phyloP scores from a whole-genome alignment of 1,284 basidiomycete genomes.

The Microbotryum silenes-acaulis region DNA sequence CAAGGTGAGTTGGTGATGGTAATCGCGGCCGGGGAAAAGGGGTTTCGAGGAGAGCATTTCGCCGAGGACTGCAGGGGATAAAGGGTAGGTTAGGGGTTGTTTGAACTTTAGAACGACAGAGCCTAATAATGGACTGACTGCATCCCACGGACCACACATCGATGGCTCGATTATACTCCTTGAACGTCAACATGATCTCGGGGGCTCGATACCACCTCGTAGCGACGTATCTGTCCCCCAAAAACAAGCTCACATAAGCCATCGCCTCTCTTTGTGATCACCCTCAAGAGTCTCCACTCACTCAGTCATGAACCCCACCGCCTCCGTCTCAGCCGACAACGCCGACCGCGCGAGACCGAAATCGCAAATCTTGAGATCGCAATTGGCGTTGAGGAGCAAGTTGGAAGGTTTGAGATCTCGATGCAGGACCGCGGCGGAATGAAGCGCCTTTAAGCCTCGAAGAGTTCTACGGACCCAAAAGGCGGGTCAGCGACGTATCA shows the following conservation, averaged over 20 bases:
- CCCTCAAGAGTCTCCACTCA: neutral
- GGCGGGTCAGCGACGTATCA: neutral
- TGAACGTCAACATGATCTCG: conserved; percentile 94
- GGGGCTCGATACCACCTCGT: conserved; percentile 87
- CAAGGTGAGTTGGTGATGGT: conserved; percentile 49
- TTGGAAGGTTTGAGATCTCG: conserved; percentile 94
- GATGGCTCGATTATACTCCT: conserved; percentile 89
- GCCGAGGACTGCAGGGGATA: conserved; percentile 57
- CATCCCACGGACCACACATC: conserved; percentile 51
- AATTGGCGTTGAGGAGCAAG: conserved; percentile 89
- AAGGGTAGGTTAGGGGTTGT: neutral
- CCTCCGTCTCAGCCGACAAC: conserved; percentile 32
- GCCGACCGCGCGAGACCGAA: conserved; percentile 35
- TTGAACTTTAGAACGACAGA: neutral
- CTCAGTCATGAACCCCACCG: conserved; percentile 39
- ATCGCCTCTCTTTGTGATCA: neutral
- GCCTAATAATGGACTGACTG: conserved; percentile 1
- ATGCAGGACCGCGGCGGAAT: conserved; percentile 81
- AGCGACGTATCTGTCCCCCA: conserved; percentile 33
- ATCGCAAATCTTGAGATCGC: conserved; percentile 73
- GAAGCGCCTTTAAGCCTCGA: conserved; percentile 85
- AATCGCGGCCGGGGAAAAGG: conserved; percentile 93
- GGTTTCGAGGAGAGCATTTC: conserved; percentile 87
- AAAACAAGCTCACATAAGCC: neutral
- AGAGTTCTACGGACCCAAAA: conserved; percentile 50